Evolutionary conservation across 352 stramenopile genomes (phyloP), one percentile per base, ranked within the genome.

Genomic region (Phytophthora agathidicida): DNA sequence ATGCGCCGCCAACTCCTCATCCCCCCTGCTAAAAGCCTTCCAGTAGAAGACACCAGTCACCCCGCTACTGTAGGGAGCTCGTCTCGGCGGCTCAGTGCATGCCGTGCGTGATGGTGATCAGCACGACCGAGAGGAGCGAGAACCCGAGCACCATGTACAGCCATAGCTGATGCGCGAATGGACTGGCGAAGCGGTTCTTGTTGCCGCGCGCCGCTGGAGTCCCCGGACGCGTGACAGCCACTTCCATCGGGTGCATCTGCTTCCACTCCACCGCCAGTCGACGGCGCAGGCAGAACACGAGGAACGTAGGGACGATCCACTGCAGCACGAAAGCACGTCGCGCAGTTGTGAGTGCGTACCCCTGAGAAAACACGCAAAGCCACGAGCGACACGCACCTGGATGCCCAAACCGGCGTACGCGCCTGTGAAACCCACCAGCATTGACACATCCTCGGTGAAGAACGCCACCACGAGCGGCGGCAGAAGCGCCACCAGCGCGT

Each of bases 391-490:
- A 62, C 68, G 47, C 64, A 92, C 82, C 75, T 92, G 86, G 54
- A 96, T 96, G 59, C 84, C 83, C 39, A 96, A 75, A 7, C 86
- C 86, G 2, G 86, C 86, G 62, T 96, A 96, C 5, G 84, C 81
- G 49, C 86, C 86, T 6, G 86, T 96, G 63, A 93, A 92, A 44
- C 86, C 83, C 39, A 96, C 85, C 24, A 96, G 78, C 83, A 94
- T 93, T 27, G 83, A 91, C 58, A 96, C 86, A 73, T 96, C 86
- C 37, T 96, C 86, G 2, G 86, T 96, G 66, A 88, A 94, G 68
- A 96, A 86, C 33, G 86, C 86, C 22, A 96, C 80, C 9, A 92
- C 52, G 48, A 94, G 78, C 39, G 86, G 84, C 24, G 86, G 86
- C 39, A 92, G 65, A 68, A 94, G 66, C 26, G 86, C 84, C 37